Evolutionary conservation across 2,329 filamentous ascomycete genomes (phyloP), one percentile per base, ranked within the genome.

Genomic region (Aphanoascus verrucosus): DNA sequence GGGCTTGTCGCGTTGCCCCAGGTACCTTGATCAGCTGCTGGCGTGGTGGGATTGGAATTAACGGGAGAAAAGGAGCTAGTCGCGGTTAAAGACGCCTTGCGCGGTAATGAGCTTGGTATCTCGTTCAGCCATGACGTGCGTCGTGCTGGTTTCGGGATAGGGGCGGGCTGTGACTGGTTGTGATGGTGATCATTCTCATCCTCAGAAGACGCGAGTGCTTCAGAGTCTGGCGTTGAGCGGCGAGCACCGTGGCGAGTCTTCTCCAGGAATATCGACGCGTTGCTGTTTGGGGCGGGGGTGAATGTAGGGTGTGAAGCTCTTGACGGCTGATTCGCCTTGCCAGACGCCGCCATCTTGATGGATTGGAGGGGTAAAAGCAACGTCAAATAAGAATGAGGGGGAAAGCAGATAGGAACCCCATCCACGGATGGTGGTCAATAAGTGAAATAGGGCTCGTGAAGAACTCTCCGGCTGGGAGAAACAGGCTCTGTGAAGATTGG

Each of bases 161-260:
- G 61, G 69, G 71, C 62, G 76, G 75, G 58, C 71, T 71, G 62
- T 65, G 68, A 54, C 78, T 80, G 74, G 43, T 76, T 43, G 7
- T 49, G 76, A 60, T 82, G 77, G 56, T 57, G 49, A 7, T 95
- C 86, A 54, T 75, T 78, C 69, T 98, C 93, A 67, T 97, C 93
- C 68, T 97, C 93, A 11, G 90, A 96, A 60, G 91, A 97, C 50
- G 86, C 89, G 56, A 97, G 74, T 49, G 88, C 91, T 67, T 97
- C 91, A 2, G 90, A 96, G 66, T 97, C 93, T 19, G 91, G 91
- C 1, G 91, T 96, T 6, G 88, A 89, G 52, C 86, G 85, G 62
- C 90, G 82, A 53, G 83, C 78, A 53, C 74, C 74, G 34, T 74
- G 67, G 63, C 86, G 85, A 48, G 85, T 76, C 67, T 89, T 93